phyloP scores from a whole-genome alignment of 1,139 yeast genomes.

The Saccharomyces hybrid region DNA sequence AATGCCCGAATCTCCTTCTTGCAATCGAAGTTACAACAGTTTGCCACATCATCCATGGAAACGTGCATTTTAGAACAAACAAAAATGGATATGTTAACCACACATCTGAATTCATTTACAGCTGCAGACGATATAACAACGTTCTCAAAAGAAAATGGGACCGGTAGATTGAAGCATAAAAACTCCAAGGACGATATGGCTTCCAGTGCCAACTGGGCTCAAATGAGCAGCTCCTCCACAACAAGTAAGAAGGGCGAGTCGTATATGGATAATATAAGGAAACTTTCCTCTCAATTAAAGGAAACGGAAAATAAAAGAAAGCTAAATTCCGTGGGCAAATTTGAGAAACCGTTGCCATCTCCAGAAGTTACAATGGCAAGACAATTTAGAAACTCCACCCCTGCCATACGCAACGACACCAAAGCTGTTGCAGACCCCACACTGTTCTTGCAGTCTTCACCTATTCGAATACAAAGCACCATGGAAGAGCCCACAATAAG shows the following conservation, averaged over 20 bases:
- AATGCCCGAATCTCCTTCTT: constrained; percentile 68
- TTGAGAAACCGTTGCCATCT: constrained; percentile 6
- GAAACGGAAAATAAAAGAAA: constrained; percentile 4
- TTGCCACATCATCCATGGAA: constrained; percentile 37
- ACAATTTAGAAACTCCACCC: constrained; percentile 2
- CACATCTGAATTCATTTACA: constrained; percentile 22
- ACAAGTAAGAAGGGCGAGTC: constrained; percentile 10
- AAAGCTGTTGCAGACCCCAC: not conserved
- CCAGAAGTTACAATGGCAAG: constrained; percentile 1
- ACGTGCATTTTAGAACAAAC: constrained; percentile 26
- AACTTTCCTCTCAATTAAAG: constrained; percentile 25
- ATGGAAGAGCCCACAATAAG: not conserved
- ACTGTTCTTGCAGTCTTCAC: not conserved
- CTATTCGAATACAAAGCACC: constrained; percentile 2
- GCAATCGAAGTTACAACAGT: constrained; percentile 76
- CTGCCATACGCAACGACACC: not conserved
- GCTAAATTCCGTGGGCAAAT: not conserved
- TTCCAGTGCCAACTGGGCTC: not conserved
- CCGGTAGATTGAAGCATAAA: constrained; percentile 25
- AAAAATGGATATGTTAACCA: constrained; percentile 21
- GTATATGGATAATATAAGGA: constrained; percentile 24
- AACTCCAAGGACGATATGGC: not conserved
- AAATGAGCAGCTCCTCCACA: constrained; percentile 1
- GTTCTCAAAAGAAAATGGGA: constrained; percentile 29
- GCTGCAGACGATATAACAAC: constrained; percentile 27